Evolutionary conservation across 352 stramenopile species (phyloP).

Genomic region (Pythium pyrilobum): DNA sequence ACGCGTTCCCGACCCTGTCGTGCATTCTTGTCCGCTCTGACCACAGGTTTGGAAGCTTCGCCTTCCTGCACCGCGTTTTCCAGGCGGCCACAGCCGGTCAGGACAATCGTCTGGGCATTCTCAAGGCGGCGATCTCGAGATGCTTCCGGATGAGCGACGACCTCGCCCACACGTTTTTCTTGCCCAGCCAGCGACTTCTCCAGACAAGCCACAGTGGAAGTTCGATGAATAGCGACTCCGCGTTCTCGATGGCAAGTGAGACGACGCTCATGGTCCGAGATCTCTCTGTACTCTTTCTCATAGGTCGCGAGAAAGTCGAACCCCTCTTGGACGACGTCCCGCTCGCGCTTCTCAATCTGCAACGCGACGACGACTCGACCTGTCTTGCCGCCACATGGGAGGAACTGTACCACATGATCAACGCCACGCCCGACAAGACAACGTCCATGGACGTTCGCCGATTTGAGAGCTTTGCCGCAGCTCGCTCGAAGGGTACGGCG

Average conservation of each 20-base stretch:
- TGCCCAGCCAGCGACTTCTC: too few relatives aligned
- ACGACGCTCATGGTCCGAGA: constrained; percentile 24
- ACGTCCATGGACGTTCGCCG: constrained; percentile 12
- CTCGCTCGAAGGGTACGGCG: not conserved
- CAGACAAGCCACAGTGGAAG: too few relatives aligned
- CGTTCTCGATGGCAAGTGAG: not conserved
- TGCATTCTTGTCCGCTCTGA: not conserved
- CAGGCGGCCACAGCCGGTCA: not conserved
- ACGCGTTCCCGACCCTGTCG: not conserved
- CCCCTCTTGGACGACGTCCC: constrained; percentile 27
- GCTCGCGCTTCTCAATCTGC: constrained; percentile 44
- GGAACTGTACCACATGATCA: constrained; percentile 38
- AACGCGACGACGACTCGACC: not conserved
- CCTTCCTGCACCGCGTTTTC: not conserved
- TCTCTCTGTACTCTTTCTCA: constrained; percentile 23
- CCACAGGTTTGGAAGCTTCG: not conserved
- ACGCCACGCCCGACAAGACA: constrained; percentile 23
- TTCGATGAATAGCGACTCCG: too few relatives aligned
- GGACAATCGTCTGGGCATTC: too few relatives aligned
- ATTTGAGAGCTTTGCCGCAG: not conserved
- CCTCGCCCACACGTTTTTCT: too few relatives aligned
- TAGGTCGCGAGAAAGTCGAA: constrained; percentile 34
- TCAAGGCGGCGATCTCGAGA: too few relatives aligned
- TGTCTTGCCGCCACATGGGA: constrained; percentile 27
- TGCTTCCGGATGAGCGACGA: too few relatives aligned